Conservation (phyloP, 371 early-diverging fungal species). For the Mortierella sp. region DNA sequence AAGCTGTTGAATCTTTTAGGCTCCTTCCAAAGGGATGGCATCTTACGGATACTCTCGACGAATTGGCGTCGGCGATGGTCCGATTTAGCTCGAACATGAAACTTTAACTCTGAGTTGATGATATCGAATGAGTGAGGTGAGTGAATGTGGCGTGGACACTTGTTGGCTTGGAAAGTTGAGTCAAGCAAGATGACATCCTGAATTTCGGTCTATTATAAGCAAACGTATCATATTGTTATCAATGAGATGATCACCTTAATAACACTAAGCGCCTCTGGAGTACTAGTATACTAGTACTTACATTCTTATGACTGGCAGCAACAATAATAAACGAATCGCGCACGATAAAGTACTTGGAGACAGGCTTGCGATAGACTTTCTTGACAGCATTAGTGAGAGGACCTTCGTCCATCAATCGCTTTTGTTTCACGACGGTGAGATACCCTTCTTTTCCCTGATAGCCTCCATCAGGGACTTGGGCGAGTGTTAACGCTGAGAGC, state of each 20-base stretch:
- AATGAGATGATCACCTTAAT: neutral
- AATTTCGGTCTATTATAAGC: conserved; percentile 40
- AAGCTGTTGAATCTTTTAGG: conserved; percentile 79
- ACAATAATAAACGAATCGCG: conserved; percentile 56
- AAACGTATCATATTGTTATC: neutral
- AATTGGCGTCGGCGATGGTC: conserved; percentile 55
- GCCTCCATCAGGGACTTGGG: conserved; percentile 52
- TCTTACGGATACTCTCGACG: conserved; percentile 54
- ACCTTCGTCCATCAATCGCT: conserved; percentile 55
- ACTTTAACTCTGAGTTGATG: conserved; percentile 49
- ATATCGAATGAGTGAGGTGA: conserved; percentile 54
- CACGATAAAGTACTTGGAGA: conserved; percentile 54
- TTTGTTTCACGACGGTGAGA: conserved; percentile 50
- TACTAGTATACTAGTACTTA: conserved; percentile 6
- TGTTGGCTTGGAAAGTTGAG: conserved; percentile 47
- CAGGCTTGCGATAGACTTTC: conserved; percentile 52
- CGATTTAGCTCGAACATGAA: conserved; percentile 52
- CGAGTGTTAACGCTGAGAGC: conserved; percentile 50
- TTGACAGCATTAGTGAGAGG: conserved; percentile 47
- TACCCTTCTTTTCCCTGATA: conserved; percentile 57
- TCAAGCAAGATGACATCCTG: conserved; percentile 56
- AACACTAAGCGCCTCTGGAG: neutral
- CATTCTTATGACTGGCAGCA: conserved; percentile 54
- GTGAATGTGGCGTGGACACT: conserved; percentile 51
- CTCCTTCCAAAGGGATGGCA: conserved; percentile 54